A percentile compares a stretch with the other conserved stretches of the same genome.
These are phyloP conservation scores for Geranium rotundifolium DNA, from an alignment of 345 rosid species.

Conservation along the genomic window DNA sequence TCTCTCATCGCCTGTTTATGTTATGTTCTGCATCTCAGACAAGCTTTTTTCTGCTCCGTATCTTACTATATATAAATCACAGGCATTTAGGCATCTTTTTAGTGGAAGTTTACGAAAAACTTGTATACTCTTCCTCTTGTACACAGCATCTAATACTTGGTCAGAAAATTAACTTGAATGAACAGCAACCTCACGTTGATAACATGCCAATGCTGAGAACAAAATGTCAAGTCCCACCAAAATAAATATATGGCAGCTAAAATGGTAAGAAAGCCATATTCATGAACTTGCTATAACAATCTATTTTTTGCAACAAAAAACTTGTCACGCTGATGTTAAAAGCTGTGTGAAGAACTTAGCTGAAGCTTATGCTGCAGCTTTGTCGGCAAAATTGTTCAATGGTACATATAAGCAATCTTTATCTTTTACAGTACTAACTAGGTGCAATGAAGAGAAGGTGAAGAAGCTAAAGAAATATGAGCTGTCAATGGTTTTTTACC, in stretches of 20 bases:
- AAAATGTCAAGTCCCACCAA: background rate
- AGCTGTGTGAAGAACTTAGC: too few species aligned
- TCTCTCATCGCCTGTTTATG: background rate
- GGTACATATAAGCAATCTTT: too few species aligned
- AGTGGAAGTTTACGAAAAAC: background rate
- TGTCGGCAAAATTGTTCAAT: too few species aligned
- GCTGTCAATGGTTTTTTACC: background rate
- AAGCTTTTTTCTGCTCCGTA: background rate
- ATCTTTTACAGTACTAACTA: too few species aligned
- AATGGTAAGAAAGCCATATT: background rate
- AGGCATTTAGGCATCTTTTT: background rate
- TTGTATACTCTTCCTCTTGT: background rate
- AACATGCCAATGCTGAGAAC: background rate
- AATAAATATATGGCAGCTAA: too few species aligned
- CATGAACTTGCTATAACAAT: background rate
- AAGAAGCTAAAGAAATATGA: background rate
- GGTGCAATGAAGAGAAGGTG: background rate
- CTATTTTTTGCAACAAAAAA: background rate
- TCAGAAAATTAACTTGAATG: background rate
- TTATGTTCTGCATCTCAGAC: background rate
- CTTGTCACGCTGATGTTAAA: too few species aligned
- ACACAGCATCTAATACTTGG: background rate
- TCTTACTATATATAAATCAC: background rate
- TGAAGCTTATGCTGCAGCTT: too few species aligned
- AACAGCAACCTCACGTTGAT: background rate